A percentile compares a stretch with the other conserved stretches of the same genome.
Conservation (phyloP, 2,329 filamentous ascomycete species). For the Pezicula rhizophila region DNA sequence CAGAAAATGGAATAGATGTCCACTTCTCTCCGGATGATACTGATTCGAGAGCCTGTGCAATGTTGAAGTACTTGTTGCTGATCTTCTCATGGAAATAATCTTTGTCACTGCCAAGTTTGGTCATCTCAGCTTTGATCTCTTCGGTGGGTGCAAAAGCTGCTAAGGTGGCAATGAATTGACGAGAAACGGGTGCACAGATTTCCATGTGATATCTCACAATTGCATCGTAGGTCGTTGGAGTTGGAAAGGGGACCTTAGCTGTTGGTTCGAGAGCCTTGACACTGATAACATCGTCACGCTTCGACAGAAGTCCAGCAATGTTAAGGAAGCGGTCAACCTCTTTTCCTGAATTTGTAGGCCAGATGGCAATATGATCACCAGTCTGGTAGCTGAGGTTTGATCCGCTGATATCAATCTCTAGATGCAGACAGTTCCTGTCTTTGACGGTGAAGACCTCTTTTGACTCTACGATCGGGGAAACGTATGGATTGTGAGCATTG, state of each 20-base stretch:
- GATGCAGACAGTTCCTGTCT: conserved; percentile 90
- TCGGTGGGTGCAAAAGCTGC: conserved; percentile 88
- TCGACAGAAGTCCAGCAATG: conserved; percentile 67
- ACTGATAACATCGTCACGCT: conserved; percentile 75
- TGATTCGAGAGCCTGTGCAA: conserved; percentile 73
- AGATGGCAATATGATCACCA: conserved; percentile 93
- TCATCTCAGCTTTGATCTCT: conserved; percentile 77
- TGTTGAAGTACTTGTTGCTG: conserved; percentile 76
- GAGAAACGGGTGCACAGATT: conserved; percentile 89
- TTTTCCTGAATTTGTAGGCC: conserved; percentile 90
- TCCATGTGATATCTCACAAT: conserved; percentile 94
- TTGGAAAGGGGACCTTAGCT: conserved; percentile 95
- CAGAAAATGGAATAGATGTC: conserved; percentile 83
- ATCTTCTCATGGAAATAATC: conserved; percentile 91
- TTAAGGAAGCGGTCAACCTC: conserved; percentile 88
- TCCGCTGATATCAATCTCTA: conserved; percentile 86
- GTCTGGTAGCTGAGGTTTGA: conserved; percentile 93
- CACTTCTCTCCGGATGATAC: conserved; percentile 71
- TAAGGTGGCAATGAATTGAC: conserved; percentile 84
- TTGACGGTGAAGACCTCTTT: conserved; percentile 82
- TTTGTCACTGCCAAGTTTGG: conserved; percentile 84
- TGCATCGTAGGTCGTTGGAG: conserved; percentile 92
- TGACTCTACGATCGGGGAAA: conserved; percentile 90
- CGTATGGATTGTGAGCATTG: conserved; percentile 95
- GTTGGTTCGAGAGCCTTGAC: conserved; percentile 92